Percentiles rank a stretch among this genome's conserved stretches.
These are phyloP conservation scores for Polytrichum commune DNA, from an alignment of 225 moss, liverwort and hornwort genomes.

Conservation along the genomic window DNA sequence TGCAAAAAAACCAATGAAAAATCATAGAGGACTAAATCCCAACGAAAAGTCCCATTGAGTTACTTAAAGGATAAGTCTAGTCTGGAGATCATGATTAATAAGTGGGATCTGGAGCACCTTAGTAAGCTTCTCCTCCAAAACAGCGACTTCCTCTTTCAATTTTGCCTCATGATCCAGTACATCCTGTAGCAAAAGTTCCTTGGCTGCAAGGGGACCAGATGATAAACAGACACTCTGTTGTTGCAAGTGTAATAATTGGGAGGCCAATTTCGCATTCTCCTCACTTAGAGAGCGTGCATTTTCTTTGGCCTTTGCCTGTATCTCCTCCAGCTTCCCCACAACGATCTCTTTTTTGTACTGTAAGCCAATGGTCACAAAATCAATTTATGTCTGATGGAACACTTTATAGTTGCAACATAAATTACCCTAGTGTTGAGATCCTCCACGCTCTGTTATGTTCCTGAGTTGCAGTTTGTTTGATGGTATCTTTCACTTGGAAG, in stretches of 20 bases:
- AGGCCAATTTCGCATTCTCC: constrained; percentile 54
- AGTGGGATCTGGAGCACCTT: constrained; percentile 21
- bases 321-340: constrained; percentile 59
- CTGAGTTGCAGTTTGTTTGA: too few relatives aligned
- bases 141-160: constrained; percentile 48
- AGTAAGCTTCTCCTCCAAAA: constrained; percentile 48
- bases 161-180: constrained; percentile 38
- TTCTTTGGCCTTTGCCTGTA: constrained; percentile 57
- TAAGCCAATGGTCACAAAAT: background rate
- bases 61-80: too few relatives aligned
- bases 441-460: too few relatives aligned
- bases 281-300: constrained; percentile 46
- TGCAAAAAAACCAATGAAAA: too few relatives aligned
- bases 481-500: too few relatives aligned
- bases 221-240: constrained; percentile 18
- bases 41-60: too few relatives aligned
- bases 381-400: background rate
- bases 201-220: constrained; percentile 26
- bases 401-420: too few relatives aligned
- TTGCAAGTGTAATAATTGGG: constrained; percentile 42
- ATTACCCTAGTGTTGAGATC: too few relatives aligned
- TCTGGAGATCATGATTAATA: too few relatives aligned
- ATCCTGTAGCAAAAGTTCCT: constrained; percentile 45
- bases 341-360: constrained; percentile 78
- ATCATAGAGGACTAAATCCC: too few relatives aligned